Evolutionary conservation across 495 filamentous ascomycete species (phyloP).

Genomic region (Delitschia confertaspora): DNA sequence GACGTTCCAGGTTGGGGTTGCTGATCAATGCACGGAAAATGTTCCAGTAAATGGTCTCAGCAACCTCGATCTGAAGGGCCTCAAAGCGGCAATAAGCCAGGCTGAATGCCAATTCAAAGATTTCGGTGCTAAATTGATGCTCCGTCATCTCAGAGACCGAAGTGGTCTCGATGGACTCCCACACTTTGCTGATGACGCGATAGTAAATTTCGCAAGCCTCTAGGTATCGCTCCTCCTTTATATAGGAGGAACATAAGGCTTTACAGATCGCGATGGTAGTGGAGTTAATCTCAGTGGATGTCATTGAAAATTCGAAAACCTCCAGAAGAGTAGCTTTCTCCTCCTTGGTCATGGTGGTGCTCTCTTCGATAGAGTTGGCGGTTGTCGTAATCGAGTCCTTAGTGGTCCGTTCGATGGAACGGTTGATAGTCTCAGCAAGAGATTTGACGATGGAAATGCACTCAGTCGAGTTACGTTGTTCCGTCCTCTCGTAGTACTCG

Average conservation of each 20-base stretch:
- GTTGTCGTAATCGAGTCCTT: slow-evolving; percentile 36
- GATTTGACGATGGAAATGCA: slow-evolving; percentile 36
- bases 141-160: slow-evolving; percentile 6
- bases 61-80: slow-evolving; percentile 21
- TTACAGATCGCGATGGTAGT: slow-evolving; percentile 16
- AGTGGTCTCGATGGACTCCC: slow-evolving; percentile 18
- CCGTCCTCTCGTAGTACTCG: slow-evolving; percentile 37
- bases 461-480: slow-evolving; percentile 35
- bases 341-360: slow-evolving; percentile 9
- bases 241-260: slow-evolving; percentile 14
- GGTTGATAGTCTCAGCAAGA: slow-evolving; percentile 39
- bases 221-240: slow-evolving; percentile 17
- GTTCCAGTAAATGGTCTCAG: slow-evolving; percentile 17
- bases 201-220: slow-evolving; percentile 46
- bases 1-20: slow-evolving; percentile 38
- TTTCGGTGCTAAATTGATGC: slow-evolving; percentile 12
- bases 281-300: slow-evolving; percentile 14
- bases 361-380: not conserved
- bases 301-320: slow-evolving; percentile 33
- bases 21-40: slow-evolving; percentile 47
- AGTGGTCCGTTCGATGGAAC: slow-evolving; percentile 33
- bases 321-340: slow-evolving; percentile 37
- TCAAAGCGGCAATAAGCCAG: slow-evolving; percentile 20
- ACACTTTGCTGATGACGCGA: slow-evolving; percentile 28
- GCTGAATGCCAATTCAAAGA: slow-evolving; percentile 15